Evolutionary conservation across 1,284 basidiomycete species (phyloP).

Genomic region (Filobasidium uniguttulatum): DNA sequence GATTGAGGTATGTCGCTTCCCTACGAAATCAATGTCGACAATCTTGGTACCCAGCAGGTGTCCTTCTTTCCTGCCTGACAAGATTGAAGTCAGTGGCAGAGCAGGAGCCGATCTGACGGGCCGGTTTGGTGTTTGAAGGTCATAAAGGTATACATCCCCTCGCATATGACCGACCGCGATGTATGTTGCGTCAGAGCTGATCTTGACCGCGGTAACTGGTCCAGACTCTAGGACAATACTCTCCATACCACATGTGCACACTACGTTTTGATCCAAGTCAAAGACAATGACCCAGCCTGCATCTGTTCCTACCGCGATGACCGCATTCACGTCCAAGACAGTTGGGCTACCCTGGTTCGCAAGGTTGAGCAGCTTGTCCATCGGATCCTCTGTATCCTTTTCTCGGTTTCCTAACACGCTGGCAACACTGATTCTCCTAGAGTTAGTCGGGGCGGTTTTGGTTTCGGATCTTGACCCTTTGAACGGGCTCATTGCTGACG

Average conservation of each 20-base stretch:
- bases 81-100: conserved; percentile 39
- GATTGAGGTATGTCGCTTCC: conserved; percentile 81
- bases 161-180: conserved; percentile 75
- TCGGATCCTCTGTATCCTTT: background rate
- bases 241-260: conserved; percentile 60
- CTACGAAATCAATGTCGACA: conserved; percentile 77
- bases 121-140: conserved; percentile 51
- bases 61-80: conserved; percentile 79
- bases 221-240: conserved; percentile 52
- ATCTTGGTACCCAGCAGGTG: conserved; percentile 80
- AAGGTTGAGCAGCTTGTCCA: conserved; percentile 6
- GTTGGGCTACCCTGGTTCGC: conserved; percentile 49
- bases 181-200: conserved; percentile 89
- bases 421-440: conserved; percentile 3
- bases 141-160: conserved; percentile 78
- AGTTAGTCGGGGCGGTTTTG: background rate
- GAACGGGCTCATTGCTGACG: background rate
- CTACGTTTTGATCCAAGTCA: conserved; percentile 76
- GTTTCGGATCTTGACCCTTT: background rate
- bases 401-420: background rate
- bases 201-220: conserved; percentile 73
- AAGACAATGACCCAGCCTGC: conserved; percentile 68
- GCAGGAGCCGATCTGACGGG: conserved; percentile 33
- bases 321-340: conserved; percentile 68
- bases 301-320: conserved; percentile 79